These are phyloP conservation scores for Trichoderma atrobrunneum DNA, from an alignment of 2,329 filamentous ascomycete species.

Conservation along the genomic window DNA sequence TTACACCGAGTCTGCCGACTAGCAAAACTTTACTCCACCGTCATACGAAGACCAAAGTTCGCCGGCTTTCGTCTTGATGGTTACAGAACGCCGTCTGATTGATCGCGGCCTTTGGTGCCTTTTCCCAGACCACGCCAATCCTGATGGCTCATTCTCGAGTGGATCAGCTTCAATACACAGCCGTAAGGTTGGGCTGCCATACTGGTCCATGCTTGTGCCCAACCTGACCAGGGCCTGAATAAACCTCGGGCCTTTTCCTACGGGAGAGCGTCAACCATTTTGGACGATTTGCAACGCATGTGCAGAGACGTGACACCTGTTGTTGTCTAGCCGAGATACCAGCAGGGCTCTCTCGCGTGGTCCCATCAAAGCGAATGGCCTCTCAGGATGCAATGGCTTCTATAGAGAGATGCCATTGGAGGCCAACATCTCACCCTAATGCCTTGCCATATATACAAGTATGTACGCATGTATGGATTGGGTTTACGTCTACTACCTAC, in stretches of 20 bases:
- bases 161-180: neutral
- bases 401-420: neutral
- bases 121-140: neutral
- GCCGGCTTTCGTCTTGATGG: neutral
- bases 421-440: neutral
- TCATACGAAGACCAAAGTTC: neutral
- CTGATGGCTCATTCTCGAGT: neutral
- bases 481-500: neutral
- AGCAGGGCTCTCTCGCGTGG: neutral
- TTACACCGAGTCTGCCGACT: neutral
- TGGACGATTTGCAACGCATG: neutral
- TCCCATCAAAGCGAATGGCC: neutral
- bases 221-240: conserved; percentile 9
- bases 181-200: conserved; percentile 11
- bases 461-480: neutral
- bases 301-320: neutral
- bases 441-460: neutral
- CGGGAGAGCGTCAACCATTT: neutral
- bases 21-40: conserved; percentile 1
- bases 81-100: neutral
- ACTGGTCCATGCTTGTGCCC: conserved; percentile 3
- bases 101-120: neutral
- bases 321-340: neutral
- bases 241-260: conserved; percentile 4
- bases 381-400: neutral